Conservation (phyloP, 1,284 basidiomycete genomes). For the Kwoniella shivajii region DNA sequence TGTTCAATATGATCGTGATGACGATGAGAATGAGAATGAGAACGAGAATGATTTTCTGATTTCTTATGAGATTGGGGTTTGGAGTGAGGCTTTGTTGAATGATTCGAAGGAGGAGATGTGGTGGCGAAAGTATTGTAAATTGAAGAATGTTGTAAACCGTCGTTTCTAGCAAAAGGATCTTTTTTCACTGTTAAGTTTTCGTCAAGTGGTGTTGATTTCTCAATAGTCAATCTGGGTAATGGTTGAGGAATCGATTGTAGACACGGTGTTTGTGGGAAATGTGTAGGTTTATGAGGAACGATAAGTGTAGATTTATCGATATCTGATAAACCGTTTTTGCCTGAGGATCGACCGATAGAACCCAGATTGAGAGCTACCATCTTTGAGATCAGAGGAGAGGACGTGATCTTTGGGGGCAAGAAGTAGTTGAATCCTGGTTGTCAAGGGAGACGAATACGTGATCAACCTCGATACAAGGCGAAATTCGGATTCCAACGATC, state of each 20-base stretch:
- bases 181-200: background rate
- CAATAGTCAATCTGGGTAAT: background rate
- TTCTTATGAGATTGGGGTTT: too few relatives aligned
- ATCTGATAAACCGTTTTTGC: background rate
- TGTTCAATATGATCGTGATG: background rate
- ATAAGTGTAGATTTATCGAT: background rate
- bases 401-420: background rate
- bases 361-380: constrained; percentile 6
- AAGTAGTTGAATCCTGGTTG: background rate
- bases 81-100: background rate
- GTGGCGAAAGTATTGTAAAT: constrained; percentile 7
- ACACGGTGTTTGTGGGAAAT: constrained; percentile 21
- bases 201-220: background rate
- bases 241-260: constrained; percentile 3
- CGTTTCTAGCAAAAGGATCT: constrained; percentile 10
- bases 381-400: background rate
- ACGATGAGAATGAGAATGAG: background rate
- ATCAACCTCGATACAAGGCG: background rate
- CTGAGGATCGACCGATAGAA: constrained; percentile 2
- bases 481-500: background rate
- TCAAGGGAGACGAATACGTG: background rate
- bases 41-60: background rate
- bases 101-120: background rate
- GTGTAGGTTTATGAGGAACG: constrained; percentile 11
- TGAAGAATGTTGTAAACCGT: constrained; percentile 9